Percentiles rank a stretch among this genome's conserved stretches.
phyloP scores from a whole-genome alignment of 2,329 filamentous ascomycete genomes.

The Aspergillus fumigatus region DNA sequence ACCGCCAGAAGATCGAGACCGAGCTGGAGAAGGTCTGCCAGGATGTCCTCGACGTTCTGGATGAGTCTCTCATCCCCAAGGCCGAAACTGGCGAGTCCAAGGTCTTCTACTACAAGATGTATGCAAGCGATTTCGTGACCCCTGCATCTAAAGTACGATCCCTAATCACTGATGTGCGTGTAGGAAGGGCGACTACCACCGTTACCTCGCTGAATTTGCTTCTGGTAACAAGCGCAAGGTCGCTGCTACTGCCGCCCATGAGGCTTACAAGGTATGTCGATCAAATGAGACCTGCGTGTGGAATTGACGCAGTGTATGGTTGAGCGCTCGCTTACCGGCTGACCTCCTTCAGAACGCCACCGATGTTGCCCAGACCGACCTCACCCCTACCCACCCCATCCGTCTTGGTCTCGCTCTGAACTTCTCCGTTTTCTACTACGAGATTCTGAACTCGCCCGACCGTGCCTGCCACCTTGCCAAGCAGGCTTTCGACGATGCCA shows the following conservation, averaged over 20 bases:
- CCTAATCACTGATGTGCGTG: conserved; percentile 59
- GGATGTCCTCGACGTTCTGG: conserved; percentile 92
- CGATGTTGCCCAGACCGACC: conserved; percentile 95
- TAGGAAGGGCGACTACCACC: conserved; percentile 99
- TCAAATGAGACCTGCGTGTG: not conserved
- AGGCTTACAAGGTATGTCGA: conserved; percentile 87
- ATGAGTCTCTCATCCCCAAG: conserved; percentile 89
- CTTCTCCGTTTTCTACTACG: conserved; percentile 99
- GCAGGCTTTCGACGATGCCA: conserved; percentile 98
- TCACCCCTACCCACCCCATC: conserved; percentile 96
- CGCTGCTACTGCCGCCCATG: conserved; percentile 88
- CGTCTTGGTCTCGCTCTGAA: conserved; percentile 95
- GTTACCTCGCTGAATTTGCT: conserved; percentile 96
- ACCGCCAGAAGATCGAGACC: conserved; percentile 96
- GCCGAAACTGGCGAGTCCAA: conserved; percentile 97
- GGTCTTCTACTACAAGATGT: conserved; percentile 99
- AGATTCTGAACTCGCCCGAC: conserved; percentile 97
- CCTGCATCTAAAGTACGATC: conserved; percentile 62
- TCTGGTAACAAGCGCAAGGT: conserved; percentile 92
- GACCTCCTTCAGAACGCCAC: conserved; percentile 70
- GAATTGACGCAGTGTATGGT: not conserved
- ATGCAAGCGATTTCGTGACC: conserved; percentile 51
- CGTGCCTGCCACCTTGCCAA: conserved; percentile 97
- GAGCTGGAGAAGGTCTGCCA: conserved; percentile 98
- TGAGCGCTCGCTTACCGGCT: not conserved